Conservation (phyloP, 352 stramenopile species). For the Phytophthora idaei region DNA sequence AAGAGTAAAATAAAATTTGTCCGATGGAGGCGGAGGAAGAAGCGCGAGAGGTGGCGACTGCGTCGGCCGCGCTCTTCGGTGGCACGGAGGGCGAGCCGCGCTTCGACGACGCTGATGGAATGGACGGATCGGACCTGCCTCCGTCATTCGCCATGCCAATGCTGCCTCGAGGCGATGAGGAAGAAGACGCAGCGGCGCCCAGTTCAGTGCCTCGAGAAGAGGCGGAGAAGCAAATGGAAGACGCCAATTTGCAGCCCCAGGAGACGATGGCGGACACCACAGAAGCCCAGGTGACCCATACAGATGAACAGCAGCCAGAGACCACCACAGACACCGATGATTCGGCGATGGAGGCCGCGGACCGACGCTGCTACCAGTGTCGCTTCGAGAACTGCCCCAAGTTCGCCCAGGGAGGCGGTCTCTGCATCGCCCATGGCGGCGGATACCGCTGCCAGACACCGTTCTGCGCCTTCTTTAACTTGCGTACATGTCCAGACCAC, state of each 20-base stretch:
- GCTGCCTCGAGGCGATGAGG: conserved; percentile 31
- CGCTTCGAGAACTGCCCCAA: conserved; percentile 58
- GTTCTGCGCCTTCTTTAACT: conserved; percentile 72
- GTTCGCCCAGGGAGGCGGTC: conserved; percentile 62
- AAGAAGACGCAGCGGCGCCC: conserved; percentile 9
- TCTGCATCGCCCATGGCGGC: conserved; percentile 71
- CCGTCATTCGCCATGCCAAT: conserved; percentile 55
- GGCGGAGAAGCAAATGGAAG: conserved; percentile 5
- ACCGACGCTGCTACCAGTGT: conserved; percentile 48
- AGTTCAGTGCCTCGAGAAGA: not conserved
- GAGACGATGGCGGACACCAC: not conserved
- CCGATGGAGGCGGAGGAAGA: conserved; percentile 43
- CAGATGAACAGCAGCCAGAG: not conserved
- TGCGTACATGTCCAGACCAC: conserved; percentile 78
- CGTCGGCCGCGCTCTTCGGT: conserved; percentile 59
- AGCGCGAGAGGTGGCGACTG: conserved; percentile 54
- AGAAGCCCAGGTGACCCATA: not conserved
- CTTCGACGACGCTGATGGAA: conserved; percentile 64
- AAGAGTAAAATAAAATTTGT: not conserved
- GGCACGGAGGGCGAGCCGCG: conserved; percentile 40
- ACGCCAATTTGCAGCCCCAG: not conserved
- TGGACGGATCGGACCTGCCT: conserved; percentile 53
- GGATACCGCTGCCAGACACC: conserved; percentile 75
- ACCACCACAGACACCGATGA: not conserved
- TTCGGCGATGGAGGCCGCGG: not conserved